Evolutionary conservation across 257 asterid genomes (phyloP).

Genomic region (Nicotiana benthamiana): DNA sequence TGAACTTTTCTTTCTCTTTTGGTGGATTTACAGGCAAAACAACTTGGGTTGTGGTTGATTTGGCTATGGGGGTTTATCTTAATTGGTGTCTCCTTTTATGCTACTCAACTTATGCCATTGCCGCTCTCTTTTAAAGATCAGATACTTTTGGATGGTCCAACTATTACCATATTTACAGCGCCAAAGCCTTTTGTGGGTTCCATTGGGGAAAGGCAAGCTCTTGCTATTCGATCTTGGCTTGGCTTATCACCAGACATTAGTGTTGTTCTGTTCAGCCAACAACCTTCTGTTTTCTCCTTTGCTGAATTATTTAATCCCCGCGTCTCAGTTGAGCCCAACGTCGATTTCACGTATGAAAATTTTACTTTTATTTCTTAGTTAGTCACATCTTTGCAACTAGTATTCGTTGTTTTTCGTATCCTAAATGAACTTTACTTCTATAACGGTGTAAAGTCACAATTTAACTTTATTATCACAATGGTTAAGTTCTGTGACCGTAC

Average conservation of each 20-base stretch:
- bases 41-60: constrained; percentile 57
- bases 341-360: constrained; percentile 81
- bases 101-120: constrained; percentile 57
- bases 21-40: constrained; percentile 40
- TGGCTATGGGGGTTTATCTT: constrained; percentile 75
- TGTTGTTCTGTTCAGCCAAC: constrained; percentile 75
- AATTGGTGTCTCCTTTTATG: constrained; percentile 59
- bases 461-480: neutral
- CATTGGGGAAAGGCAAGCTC: constrained; percentile 53
- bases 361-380: neutral
- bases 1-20: neutral
- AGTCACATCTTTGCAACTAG: neutral
- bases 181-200: constrained; percentile 64
- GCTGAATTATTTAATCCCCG: constrained; percentile 52
- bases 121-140: constrained; percentile 34
- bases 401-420: neutral
- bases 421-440: neutral
- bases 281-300: constrained; percentile 63
- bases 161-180: constrained; percentile 63
- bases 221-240: constrained; percentile 93
- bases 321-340: constrained; percentile 59
- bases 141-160: constrained; percentile 35
- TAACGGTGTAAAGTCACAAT: neutral
- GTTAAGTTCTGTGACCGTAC: neutral
- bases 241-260: constrained; percentile 45